phyloP scores from a whole-genome alignment of 163 green algal species.

The Scenedesmus sp. region DNA sequence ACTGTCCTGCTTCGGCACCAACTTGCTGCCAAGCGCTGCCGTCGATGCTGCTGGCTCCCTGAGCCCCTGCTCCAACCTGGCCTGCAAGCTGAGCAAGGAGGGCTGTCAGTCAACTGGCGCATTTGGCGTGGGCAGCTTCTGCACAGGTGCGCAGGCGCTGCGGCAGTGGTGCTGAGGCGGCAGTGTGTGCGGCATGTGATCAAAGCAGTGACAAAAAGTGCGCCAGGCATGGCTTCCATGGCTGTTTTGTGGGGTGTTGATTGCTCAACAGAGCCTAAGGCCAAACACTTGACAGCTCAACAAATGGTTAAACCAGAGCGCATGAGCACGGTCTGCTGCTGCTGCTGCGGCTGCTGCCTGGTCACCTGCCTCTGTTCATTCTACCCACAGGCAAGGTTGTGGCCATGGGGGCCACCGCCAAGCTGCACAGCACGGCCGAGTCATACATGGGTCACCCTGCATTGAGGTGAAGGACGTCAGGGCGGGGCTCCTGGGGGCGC shows the following conservation, averaged over 20 bases:
- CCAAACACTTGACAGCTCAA: too few species aligned
- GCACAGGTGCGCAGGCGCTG: not conserved
- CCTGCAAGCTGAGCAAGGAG: conserved; percentile 7
- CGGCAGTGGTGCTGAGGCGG: not conserved
- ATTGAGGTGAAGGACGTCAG: not conserved
- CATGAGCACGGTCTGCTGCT: not conserved
- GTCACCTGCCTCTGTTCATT: too few species aligned
- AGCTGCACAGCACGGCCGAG: not conserved
- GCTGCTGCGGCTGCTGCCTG: not conserved
- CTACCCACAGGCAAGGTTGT: not conserved
- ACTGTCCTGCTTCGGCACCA: not conserved
- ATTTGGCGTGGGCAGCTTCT: conserved; percentile 1
- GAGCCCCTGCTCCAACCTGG: not conserved
- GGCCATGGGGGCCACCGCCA: not conserved
- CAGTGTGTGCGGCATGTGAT: not conserved
- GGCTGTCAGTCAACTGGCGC: not conserved
- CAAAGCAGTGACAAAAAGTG: too few species aligned
- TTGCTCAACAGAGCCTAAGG: too few species aligned
- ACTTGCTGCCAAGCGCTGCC: not conserved
- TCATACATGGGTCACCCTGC: not conserved
- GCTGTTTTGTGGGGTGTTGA: too few species aligned
- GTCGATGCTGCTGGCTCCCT: not conserved
- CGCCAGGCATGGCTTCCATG: too few species aligned
- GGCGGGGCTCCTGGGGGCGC: not conserved
- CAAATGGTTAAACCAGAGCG: too few species aligned